These are phyloP conservation scores for Phytophthora ramorum DNA, from an alignment of 352 stramenopile species.

Conservation along the genomic window DNA sequence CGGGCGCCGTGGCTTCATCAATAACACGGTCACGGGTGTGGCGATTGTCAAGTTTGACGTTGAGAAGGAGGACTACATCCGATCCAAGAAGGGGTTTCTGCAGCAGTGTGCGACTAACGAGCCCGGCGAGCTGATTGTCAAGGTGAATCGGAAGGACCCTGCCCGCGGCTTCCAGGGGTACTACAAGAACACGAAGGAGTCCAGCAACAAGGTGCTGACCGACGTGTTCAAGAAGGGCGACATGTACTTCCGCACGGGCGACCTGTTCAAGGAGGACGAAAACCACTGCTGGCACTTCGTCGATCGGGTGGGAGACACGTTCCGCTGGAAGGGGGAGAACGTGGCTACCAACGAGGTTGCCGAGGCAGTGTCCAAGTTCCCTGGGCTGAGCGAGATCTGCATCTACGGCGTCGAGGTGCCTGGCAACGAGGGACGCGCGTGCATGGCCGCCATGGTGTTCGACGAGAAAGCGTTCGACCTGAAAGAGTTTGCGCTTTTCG, in stretches of 20 bases:
- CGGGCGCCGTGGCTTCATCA: slow-evolving; percentile 64
- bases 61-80: slow-evolving; percentile 74
- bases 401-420: slow-evolving; percentile 82
- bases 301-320: slow-evolving; percentile 93
- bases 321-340: slow-evolving; percentile 95
- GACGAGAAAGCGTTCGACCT: slow-evolving; percentile 66
- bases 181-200: slow-evolving; percentile 79
- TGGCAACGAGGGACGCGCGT: slow-evolving; percentile 79
- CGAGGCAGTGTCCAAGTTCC: slow-evolving; percentile 79
- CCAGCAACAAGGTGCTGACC: slow-evolving; percentile 86
- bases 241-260: slow-evolving; percentile 91
- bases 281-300: slow-evolving; percentile 88
- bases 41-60: slow-evolving; percentile 85
- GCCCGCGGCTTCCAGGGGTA: slow-evolving; percentile 88
- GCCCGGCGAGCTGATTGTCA: slow-evolving; percentile 80
- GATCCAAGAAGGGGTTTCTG: slow-evolving; percentile 60
- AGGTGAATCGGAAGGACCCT: slow-evolving; percentile 58
- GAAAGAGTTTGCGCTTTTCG: slow-evolving; percentile 57
- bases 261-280: slow-evolving; percentile 88
- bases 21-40: slow-evolving; percentile 60
- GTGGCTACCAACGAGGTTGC: slow-evolving; percentile 92
- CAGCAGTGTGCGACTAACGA: slow-evolving; percentile 59
- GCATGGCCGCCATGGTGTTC: slow-evolving; percentile 88
- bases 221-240: slow-evolving; percentile 87
- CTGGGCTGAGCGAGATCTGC: slow-evolving; percentile 79